Evolutionary conservation across 148 eudicot species (phyloP), one percentile per base, ranked within the genome.

Genomic region (Bassia scoparia): DNA sequence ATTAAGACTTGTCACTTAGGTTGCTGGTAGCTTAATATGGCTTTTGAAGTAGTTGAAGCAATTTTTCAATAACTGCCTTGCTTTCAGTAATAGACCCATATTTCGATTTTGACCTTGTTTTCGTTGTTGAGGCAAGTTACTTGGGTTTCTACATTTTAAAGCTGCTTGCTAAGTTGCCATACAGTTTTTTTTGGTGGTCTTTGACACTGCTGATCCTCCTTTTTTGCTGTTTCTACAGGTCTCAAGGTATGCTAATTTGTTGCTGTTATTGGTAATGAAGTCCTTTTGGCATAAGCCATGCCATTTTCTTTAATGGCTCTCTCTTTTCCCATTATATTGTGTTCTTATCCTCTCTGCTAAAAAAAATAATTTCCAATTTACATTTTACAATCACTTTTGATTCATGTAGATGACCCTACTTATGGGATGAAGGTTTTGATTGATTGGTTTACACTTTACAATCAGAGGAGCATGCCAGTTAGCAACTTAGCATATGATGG

Each of bases 171-270:
- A n/a, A n/a, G n/a, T 68, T 68, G 38, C 11, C 46, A 52, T 50
- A 5, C n/a, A 26, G 18, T 3, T 74, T 3, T 14, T 41, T 71
- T 23, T 58, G 48, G 59, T 67, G 52, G 31, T 58, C 23, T 17
- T 13, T 7, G 18, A 43, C 41, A 8, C 49, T 26, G 30, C 73
- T 75, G 34, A 79, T 70, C 8, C 64, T 49, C 49, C 21, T 50
- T 80, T 21, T 21, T 81, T 77, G 8, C 66, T 72, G 73, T 74
- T 17, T 70, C 59, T 91, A 88, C 91, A 91, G 97, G 87, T 86
- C 86, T 73, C 88, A 83, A 84, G 97, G 97, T 91, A 79, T 65
- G 71, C 60, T 34, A 76, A 80, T 84, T 76, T 76, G 74, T 52
- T 60, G 24, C 69, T 48, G 49, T 73, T 56, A 29, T 72, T 63